Base-by-base conservation (phyloP, 139 green algal species). In the Trebouxia sp. region DNA sequence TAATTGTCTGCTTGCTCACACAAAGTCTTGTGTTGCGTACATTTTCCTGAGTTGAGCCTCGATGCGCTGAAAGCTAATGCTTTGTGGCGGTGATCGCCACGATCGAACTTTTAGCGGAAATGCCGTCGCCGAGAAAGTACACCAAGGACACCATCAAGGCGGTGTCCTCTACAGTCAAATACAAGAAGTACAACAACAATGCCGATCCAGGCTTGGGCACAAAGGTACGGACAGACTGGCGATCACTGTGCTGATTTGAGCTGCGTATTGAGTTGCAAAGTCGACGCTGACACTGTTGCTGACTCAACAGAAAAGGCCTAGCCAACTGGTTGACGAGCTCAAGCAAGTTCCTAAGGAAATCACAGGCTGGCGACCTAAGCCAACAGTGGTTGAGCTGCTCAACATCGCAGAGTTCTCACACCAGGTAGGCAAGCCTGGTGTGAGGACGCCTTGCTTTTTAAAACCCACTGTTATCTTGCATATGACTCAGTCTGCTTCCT, bases 351-450 rank as follows among this genome's bases (percentile, higher is more conserved):
- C 14, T 0, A 78, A 51, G 1, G 70, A 91, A 56, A 82, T 82
- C 22, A 62, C 88, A 28, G 91, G 87, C 28, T 92, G 88, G 87
- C 79, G 88, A 26, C 87, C 87, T 3, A 88, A 84, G 75, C 90
- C 91, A 14, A 76, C 88, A n/a, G 91, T 96, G 37, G 80, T 94
- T 3, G 88, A 94, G 82, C 81, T 91, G 26, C 79, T 94, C 1
- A 94, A 93, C 78, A 88, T 94, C 2, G 78, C 83, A 35, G 92
- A 95, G 62, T 91, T 89, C 81, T 90, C 83, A 14, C 85, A 93
- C 69, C 85, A 94, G 80, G 85, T 88, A 24, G 42, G 47, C 74
- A 45, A 17, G 9, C 7, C 5, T 39, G 9, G 32, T 37, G n/a
- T 10, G 3, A 43, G n/a, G 15, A 14, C 17, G 17, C 58, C 14